Percentiles rank a stretch among this genome's conserved stretches.
These are phyloP conservation scores for Fusarium oxysporum DNA, from an alignment of 2,329 filamentous ascomycete species.

Conservation along the genomic window DNA sequence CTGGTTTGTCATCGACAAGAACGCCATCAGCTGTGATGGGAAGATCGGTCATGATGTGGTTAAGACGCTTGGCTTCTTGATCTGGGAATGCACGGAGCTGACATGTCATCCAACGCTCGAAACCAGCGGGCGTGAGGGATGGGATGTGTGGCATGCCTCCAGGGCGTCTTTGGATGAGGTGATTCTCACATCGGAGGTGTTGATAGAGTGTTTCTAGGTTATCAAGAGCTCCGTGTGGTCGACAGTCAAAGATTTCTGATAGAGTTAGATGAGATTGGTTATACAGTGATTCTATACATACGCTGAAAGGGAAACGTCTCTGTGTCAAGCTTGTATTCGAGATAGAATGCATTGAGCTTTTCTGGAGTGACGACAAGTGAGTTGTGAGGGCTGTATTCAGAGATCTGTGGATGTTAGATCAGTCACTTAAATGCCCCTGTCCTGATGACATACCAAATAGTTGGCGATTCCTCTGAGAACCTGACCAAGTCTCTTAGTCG, in stretches of 20 bases:
- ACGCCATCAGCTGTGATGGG: conserved; percentile 69
- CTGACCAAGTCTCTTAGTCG: conserved; percentile 75
- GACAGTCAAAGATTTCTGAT: conserved; percentile 65
- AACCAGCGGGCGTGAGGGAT: conserved; percentile 74
- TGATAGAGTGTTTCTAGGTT: conserved; percentile 63
- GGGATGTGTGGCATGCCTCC: conserved; percentile 69
- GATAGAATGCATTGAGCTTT: conserved; percentile 81
- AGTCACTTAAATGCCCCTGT: too few relatives aligned
- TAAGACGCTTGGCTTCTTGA: conserved; percentile 76
- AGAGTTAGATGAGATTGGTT: conserved; percentile 2
- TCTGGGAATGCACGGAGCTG: conserved; percentile 82
- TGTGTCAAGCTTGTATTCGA: conserved; percentile 69
- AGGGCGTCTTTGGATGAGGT: conserved; percentile 68
- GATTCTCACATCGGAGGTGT: conserved; percentile 68
- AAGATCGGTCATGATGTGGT: conserved; percentile 74
- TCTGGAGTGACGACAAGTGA: conserved; percentile 76
- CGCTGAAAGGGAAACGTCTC: conserved; percentile 78
- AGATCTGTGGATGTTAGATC: conserved; percentile 43
- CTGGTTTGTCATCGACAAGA: conserved; percentile 72
- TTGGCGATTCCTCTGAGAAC: conserved; percentile 79
- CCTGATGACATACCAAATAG: conserved; percentile 69
- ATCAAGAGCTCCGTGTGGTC: conserved; percentile 41
- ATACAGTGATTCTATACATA: conserved; percentile 50
- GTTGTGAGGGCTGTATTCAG: conserved; percentile 47
- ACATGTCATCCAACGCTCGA: conserved; percentile 76